phyloP scores from a whole-genome alignment of 108 stramenopile species.

The Skeletonema costatum region DNA sequence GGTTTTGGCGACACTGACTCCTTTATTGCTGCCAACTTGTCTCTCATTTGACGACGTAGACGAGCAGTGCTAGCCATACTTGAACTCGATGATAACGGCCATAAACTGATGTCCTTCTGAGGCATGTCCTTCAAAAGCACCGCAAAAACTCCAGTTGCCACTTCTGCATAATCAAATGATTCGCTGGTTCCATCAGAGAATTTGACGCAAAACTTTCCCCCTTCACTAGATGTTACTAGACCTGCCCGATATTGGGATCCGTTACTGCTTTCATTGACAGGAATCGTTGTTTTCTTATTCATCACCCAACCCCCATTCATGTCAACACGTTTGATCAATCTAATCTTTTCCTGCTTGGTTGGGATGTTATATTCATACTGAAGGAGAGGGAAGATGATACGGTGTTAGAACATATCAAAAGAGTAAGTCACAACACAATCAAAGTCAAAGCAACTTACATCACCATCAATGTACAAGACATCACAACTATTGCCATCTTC shows the following conservation, averaged over 20 bases:
- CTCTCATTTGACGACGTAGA: conserved; percentile 16
- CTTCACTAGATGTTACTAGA: neutral
- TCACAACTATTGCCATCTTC: conserved; percentile 35
- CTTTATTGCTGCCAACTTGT: conserved; percentile 1
- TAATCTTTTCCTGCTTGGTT: conserved; percentile 40
- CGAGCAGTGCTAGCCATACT: conserved; percentile 14
- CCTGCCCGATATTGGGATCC: conserved; percentile 12
- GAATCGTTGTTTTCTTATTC: conserved; percentile 7
- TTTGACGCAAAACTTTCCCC: neutral
- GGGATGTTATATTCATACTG: conserved; percentile 47
- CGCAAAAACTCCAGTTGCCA: conserved; percentile 10
- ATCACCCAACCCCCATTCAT: conserved; percentile 31
- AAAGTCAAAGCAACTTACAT: conserved; percentile 24
- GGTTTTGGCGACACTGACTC: neutral
- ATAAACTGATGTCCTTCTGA: conserved; percentile 1
- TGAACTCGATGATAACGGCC: conserved; percentile 13
- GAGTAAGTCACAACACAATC: neutral
- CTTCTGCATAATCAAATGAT: conserved; percentile 14
- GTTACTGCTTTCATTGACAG: neutral
- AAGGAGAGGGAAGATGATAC: neutral
- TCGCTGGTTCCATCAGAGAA: conserved; percentile 19
- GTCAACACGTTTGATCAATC: conserved; percentile 24
- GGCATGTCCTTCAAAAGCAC: conserved; percentile 4
- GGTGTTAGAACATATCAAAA: neutral
- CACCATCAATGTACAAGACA: conserved; percentile 34